These are phyloP conservation scores for Boletus sensibilis DNA, from an alignment of 768 basidiomycete species.

Conservation along the genomic window DNA sequence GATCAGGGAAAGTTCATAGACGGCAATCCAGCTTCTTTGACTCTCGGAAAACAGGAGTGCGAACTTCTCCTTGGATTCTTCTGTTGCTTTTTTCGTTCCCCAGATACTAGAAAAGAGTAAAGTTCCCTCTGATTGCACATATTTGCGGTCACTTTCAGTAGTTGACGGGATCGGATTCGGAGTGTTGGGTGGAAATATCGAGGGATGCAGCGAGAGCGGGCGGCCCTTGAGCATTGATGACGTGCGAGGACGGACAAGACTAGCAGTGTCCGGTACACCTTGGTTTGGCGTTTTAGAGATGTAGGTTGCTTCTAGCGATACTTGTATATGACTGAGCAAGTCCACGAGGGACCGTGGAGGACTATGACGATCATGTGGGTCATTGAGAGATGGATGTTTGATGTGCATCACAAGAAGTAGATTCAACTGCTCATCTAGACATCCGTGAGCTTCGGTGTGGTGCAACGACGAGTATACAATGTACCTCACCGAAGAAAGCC, in stretches of 20 bases:
- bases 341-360: constrained; percentile 46
- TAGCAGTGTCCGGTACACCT: constrained; percentile 36
- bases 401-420: constrained; percentile 43
- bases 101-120: constrained; percentile 69
- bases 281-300: constrained; percentile 49
- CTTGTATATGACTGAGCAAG: constrained; percentile 68
- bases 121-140: constrained; percentile 76
- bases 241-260: constrained; percentile 54
- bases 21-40: constrained; percentile 68
- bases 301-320: constrained; percentile 81
- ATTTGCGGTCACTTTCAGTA: constrained; percentile 69
- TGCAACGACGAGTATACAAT: constrained; percentile 10
- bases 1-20: constrained; percentile 74
- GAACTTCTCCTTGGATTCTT: constrained; percentile 55
- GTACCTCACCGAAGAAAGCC: constrained; percentile 70
- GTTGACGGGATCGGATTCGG: constrained; percentile 82
- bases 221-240: constrained; percentile 42
- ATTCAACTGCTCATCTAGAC: constrained; percentile 55
- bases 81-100: constrained; percentile 54
- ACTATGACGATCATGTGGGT: constrained; percentile 16
- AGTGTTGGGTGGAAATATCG: constrained; percentile 78
- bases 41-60: constrained; percentile 62
- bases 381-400: constrained; percentile 35
- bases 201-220: constrained; percentile 46
- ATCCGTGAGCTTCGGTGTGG: constrained; percentile 16